A percentile compares a stretch with the other conserved stretches of the same genome.
These are phyloP conservation scores for Fistulina hepatica DNA, from an alignment of 1,284 basidiomycete genomes.

Conservation along the genomic window DNA sequence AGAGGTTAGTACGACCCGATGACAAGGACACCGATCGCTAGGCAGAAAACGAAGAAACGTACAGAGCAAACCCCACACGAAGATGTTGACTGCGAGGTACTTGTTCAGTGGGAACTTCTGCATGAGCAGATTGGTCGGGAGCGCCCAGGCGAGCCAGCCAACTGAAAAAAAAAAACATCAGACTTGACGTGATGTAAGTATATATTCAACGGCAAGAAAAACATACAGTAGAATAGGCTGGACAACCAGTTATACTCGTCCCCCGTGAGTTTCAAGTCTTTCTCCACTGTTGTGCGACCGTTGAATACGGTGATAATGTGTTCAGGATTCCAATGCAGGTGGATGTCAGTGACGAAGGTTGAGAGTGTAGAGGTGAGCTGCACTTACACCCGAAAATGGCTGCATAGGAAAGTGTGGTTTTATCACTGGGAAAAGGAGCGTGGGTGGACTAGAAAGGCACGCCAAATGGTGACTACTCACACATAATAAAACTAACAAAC, in stretches of 20 bases:
- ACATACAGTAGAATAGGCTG: constrained; percentile 30
- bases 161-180: constrained; percentile 13
- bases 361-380: no score
- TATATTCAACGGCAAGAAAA: not conserved
- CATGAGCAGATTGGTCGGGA: constrained; percentile 36
- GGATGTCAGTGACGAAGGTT: no score
- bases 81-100: constrained; percentile 31
- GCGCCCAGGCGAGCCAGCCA: constrained; percentile 34
- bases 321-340: no score
- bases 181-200: no score
- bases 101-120: constrained; percentile 32
- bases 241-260: constrained; percentile 23
- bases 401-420: constrained; percentile 23
- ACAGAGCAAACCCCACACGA: no score
- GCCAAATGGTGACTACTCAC: constrained; percentile 12
- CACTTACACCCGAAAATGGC: constrained; percentile 18
- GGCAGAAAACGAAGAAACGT: no score
- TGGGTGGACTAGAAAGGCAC: not conserved
- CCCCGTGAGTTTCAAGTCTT: constrained; percentile 15
- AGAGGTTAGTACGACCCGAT: no score
- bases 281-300: constrained; percentile 13
- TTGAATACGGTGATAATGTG: not conserved
- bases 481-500: constrained; percentile 27
- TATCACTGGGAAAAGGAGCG: constrained; percentile 17
- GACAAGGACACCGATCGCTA: no score